phyloP scores from a whole-genome alignment of 176 grass and related monocot genomes.

The Eragrostis nindensis region DNA sequence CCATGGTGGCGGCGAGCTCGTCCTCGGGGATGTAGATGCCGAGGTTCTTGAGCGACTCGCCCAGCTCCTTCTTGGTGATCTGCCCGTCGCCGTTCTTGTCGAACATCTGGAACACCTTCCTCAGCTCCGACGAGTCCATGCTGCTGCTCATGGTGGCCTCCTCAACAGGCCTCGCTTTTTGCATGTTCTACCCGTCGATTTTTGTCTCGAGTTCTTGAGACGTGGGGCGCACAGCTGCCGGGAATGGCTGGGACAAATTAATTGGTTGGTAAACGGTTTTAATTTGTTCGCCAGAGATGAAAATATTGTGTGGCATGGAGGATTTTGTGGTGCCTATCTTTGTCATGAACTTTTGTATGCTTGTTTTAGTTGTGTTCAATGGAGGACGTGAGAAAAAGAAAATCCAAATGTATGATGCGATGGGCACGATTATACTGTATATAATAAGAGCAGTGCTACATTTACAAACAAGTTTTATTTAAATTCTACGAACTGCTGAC shows the following conservation, averaged over 20 bases:
- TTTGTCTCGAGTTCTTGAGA: neutral
- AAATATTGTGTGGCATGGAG: conserved; percentile 32
- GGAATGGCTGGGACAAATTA: neutral
- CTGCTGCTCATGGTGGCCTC: neutral
- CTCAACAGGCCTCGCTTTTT: neutral
- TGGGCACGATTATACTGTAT: too few relatives aligned
- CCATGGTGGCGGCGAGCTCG: conserved; percentile 63
- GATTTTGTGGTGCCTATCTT: conserved; percentile 27
- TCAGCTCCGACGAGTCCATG: conserved; percentile 61
- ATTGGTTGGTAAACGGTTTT: conserved; percentile 10
- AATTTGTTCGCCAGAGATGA: neutral
- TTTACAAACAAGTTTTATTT: too few relatives aligned
- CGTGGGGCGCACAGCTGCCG: neutral
- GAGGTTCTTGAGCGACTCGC: conserved; percentile 64
- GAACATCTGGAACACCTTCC: conserved; percentile 81
- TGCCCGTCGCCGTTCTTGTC: conserved; percentile 69
- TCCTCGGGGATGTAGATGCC: conserved; percentile 71
- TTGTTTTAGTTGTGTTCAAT: neutral
- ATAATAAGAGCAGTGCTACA: too few relatives aligned
- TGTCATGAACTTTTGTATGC: neutral
- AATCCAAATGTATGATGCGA: too few relatives aligned
- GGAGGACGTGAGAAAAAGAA: too few relatives aligned
- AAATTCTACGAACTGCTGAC: too few relatives aligned
- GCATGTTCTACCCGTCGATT: neutral
- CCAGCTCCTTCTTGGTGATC: conserved; percentile 73